Percentiles rank a stretch among this genome's conserved stretches.
Conservation (phyloP, 2,329 filamentous ascomycete species). For the Tympanopsis confertula region DNA sequence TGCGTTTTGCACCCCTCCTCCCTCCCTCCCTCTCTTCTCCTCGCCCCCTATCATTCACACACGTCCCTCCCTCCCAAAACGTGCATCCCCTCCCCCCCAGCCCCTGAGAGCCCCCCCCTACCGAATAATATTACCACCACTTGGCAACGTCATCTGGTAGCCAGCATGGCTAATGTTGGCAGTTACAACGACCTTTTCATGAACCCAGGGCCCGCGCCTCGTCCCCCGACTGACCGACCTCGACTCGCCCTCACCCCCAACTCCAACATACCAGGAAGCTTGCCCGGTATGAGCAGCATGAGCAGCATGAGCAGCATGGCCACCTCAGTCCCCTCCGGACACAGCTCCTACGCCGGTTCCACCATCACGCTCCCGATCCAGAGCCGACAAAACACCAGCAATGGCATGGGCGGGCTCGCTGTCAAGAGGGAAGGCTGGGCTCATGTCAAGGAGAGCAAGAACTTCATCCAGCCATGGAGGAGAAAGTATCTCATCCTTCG, state of each 20-base stretch:
- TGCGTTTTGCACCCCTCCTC: too few relatives aligned
- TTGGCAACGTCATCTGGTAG: too few relatives aligned
- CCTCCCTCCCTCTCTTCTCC: too few relatives aligned
- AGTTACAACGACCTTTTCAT: slow-evolving; percentile 67
- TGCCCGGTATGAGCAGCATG: slow-evolving; percentile 51
- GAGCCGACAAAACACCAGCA: slow-evolving; percentile 36
- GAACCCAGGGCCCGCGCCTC: slow-evolving; percentile 90
- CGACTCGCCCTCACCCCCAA: slow-evolving; percentile 67
- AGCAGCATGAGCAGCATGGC: slow-evolving; percentile 36
- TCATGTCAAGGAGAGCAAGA: slow-evolving; percentile 80
- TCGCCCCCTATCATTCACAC: too few relatives aligned
- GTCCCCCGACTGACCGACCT: slow-evolving; percentile 74
- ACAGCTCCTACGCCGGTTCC: slow-evolving; percentile 56
- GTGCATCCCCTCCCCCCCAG: too few relatives aligned
- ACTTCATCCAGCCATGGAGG: slow-evolving; percentile 78
- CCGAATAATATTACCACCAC: too few relatives aligned
- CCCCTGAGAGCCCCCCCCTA: too few relatives aligned
- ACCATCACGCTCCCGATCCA: slow-evolving; percentile 56
- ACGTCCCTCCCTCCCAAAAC: too few relatives aligned
- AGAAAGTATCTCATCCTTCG: slow-evolving; percentile 84
- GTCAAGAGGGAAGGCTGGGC: slow-evolving; percentile 75
- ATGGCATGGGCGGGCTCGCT: slow-evolving; percentile 54
- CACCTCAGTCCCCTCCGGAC: too few relatives aligned
- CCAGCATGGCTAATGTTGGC: too few relatives aligned
- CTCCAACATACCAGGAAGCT: too few relatives aligned